A percentile compares a stretch with the other conserved stretches of the same genome.
Evolutionary conservation across 495 filamentous ascomycete species (phyloP).

Genomic region (Clohesyomyces aquaticus): DNA sequence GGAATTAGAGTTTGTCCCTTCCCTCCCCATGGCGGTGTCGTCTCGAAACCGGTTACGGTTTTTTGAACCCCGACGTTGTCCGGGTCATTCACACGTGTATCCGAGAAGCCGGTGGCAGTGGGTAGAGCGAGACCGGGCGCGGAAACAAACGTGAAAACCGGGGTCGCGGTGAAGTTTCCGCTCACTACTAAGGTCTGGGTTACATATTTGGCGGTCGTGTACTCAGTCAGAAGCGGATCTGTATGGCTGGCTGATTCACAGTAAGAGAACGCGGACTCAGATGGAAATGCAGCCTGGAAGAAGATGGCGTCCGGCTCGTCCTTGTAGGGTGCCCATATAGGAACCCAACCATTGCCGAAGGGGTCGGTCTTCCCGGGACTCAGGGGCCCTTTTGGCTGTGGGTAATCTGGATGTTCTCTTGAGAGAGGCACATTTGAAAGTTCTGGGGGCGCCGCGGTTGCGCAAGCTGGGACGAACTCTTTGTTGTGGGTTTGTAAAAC

Average conservation of each 20-base stretch:
- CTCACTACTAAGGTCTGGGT: conserved; percentile 11
- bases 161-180: neutral
- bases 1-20: neutral
- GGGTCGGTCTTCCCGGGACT: conserved; percentile 3
- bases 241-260: conserved; percentile 11
- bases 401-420: conserved; percentile 26
- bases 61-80: neutral
- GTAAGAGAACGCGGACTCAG: conserved; percentile 23
- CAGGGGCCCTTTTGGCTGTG: conserved; percentile 23
- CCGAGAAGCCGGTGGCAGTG: neutral
- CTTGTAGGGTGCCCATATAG: conserved; percentile 24
- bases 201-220: conserved; percentile 15
- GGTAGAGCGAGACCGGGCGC: neutral
- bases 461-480: conserved; percentile 5
- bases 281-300: conserved; percentile 25
- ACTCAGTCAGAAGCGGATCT: conserved; percentile 8
- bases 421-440: conserved; percentile 4
- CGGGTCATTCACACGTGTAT: neutral
- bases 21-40: conserved; percentile 4
- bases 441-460: conserved; percentile 12
- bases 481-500: conserved; percentile 25
- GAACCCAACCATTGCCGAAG: neutral
- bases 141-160: too few relatives aligned
- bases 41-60: conserved; percentile 4
- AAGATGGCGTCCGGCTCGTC: conserved; percentile 22